Conservation (phyloP, 2,329 filamentous ascomycete species). For the Phialemoniopsis sp. region DNA sequence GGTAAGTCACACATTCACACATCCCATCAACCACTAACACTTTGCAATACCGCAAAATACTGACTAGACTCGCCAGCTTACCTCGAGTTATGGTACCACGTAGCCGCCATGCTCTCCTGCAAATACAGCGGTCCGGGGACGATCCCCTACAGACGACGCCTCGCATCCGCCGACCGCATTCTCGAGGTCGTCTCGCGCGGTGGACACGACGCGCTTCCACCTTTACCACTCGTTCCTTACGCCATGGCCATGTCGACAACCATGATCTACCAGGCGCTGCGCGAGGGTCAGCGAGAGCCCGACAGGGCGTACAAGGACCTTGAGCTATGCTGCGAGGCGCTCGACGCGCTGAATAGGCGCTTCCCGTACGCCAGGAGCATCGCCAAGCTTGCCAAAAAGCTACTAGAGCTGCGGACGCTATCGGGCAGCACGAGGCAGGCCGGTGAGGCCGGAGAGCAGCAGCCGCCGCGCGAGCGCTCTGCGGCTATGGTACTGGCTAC, state of each 20-base stretch:
- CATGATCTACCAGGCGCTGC: constrained; percentile 12
- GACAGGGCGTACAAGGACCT: constrained; percentile 6
- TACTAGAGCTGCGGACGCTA: too few relatives aligned
- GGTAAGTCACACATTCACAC: too few relatives aligned
- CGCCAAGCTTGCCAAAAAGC: constrained; percentile 5
- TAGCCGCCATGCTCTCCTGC: constrained; percentile 14
- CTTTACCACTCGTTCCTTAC: constrained; percentile 12
- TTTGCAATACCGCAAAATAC: too few relatives aligned
- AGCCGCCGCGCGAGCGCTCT: not conserved
- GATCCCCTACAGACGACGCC: constrained; percentile 8
- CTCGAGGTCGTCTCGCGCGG: constrained; percentile 7
- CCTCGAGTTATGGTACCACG: constrained; percentile 14
- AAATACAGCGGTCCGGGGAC: constrained; percentile 12
- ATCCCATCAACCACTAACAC: too few relatives aligned
- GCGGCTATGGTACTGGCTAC: not conserved
- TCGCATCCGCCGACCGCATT: constrained; percentile 9
- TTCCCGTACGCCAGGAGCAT: constrained; percentile 11
- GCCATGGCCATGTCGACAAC: constrained; percentile 14
- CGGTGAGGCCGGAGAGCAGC: too few relatives aligned
- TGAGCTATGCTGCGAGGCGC: constrained; percentile 5
- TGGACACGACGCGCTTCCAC: constrained; percentile 6
- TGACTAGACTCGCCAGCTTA: too few relatives aligned
- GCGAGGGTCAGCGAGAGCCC: constrained; percentile 7
- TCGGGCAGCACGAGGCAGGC: too few relatives aligned
- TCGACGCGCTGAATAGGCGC: constrained; percentile 4